phyloP scores from a whole-genome alignment of 1,139 yeast species.

The Hemisphaericaspora lyxosophila region DNA sequence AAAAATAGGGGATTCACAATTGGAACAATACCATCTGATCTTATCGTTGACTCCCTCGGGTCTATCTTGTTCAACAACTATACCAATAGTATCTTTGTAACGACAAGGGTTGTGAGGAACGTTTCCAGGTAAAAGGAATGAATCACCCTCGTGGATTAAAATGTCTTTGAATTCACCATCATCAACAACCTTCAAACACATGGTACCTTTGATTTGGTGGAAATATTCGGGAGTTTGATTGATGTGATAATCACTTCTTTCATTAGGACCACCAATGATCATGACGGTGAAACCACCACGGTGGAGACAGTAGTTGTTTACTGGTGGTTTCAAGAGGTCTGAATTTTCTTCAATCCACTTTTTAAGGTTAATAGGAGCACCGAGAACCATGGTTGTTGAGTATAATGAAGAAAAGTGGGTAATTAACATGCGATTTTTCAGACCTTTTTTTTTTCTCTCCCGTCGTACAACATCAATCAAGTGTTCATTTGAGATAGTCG shows the following conservation, averaged over 20 bases:
- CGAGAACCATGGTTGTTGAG: conserved; percentile 45
- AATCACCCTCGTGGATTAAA: conserved; percentile 79
- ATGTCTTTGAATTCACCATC: conserved; percentile 72
- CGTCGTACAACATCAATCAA: background rate
- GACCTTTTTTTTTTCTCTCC: background rate
- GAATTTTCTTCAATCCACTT: conserved; percentile 80
- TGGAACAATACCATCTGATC: conserved; percentile 82
- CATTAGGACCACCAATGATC: conserved; percentile 96
- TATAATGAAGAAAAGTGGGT: background rate
- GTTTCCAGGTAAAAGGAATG: conserved; percentile 80
- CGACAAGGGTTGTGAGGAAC: conserved; percentile 91
- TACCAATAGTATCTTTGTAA: conserved; percentile 80
- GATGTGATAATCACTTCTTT: conserved; percentile 87
- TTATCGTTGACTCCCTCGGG: conserved; percentile 68
- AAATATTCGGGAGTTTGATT: conserved; percentile 96
- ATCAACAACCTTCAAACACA: conserved; percentile 85
- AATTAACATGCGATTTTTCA: background rate
- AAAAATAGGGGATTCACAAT: conserved; percentile 63
- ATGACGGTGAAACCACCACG: conserved; percentile 91
- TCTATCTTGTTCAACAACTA: conserved; percentile 93
- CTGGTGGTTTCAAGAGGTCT: conserved; percentile 83
- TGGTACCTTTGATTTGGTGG: conserved; percentile 80
- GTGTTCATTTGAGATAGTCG: background rate
- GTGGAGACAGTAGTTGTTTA: conserved; percentile 85
- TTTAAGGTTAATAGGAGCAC: conserved; percentile 70